Evolutionary conservation across 768 basidiomycete genomes (phyloP).

Genomic region (Clitopilus passeckerianus): DNA sequence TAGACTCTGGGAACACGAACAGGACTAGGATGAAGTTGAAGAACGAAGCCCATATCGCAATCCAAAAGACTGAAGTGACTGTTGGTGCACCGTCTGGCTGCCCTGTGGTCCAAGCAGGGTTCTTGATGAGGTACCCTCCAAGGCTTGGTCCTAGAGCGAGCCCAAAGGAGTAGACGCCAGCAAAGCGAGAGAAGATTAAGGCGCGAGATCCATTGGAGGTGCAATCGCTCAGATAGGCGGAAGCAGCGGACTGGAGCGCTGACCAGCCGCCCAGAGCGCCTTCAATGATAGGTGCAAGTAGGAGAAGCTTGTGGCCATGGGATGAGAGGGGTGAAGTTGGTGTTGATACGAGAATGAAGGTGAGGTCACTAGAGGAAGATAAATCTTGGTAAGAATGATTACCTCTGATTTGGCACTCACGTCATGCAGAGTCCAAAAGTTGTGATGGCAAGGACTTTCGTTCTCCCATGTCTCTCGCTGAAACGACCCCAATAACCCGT

Average conservation of each 20-base stretch:
- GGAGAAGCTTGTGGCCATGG: slow-evolving; percentile 72
- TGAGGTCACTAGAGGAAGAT: slow-evolving; percentile 57
- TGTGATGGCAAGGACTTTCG: slow-evolving; percentile 66
- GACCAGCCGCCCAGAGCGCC: slow-evolving; percentile 83
- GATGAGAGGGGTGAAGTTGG: slow-evolving; percentile 54
- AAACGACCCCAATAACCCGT: slow-evolving; percentile 90
- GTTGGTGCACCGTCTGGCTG: slow-evolving; percentile 14
- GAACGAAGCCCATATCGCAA: slow-evolving; percentile 37
- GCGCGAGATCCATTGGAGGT: slow-evolving; percentile 81
- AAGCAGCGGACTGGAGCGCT: slow-evolving; percentile 69
- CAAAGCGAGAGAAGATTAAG: slow-evolving; percentile 66
- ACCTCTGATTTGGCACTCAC: slow-evolving; percentile 18
- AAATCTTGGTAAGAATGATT: background rate
- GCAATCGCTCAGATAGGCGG: slow-evolving; percentile 81
- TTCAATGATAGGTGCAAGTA: slow-evolving; percentile 79
- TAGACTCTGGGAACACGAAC: slow-evolving; percentile 67
- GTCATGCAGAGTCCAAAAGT: slow-evolving; percentile 53
- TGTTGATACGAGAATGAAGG: slow-evolving; percentile 79
- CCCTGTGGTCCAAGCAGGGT: slow-evolving; percentile 22
- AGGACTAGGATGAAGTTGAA: slow-evolving; percentile 57
- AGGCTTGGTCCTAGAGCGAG: slow-evolving; percentile 73
- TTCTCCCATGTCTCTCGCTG: slow-evolving; percentile 76
- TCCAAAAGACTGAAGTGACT: slow-evolving; percentile 45
- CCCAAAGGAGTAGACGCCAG: slow-evolving; percentile 74
- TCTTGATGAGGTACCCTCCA: slow-evolving; percentile 50